Base-by-base conservation (phyloP, 1,284 basidiomycete genomes). In the Vanrija sp. region DNA sequence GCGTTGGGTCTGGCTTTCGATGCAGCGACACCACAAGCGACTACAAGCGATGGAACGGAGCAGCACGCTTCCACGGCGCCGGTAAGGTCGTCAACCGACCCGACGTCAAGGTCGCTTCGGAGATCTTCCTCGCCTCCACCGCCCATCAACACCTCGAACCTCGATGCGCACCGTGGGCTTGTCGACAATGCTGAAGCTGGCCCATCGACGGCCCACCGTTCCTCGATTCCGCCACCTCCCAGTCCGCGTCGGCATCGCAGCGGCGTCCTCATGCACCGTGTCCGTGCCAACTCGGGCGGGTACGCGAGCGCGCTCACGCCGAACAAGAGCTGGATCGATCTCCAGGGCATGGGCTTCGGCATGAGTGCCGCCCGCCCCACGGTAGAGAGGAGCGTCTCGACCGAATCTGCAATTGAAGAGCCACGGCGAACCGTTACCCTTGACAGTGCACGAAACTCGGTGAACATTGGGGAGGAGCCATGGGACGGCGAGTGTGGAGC, bases 271-370 rank as follows among this genome's bases (percentile, higher is more conserved):
- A 63, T 72, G 65, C 65, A 63, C 2, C 55, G 69, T 16, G 66
- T 67, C 9, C 50, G 71, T 41, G 67, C 62, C 8, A 47, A 61
- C 15, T 68, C 68, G 8, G 56, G 56, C 22, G 70, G 67, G 4
- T 48, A 53, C 16, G 39, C 45, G 3, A 23, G 27, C 12, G 54
- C 47, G 18, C 57, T 66, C 20, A 22, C 46, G 6, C 57, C 57
- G 35, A 72, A 66, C 54, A 70, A 66, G 49, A 69, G 66, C 52
- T 68, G 58, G 41, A 69, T 68, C 3, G 72, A 73, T 58, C 45
- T 73, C 22, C 41, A 37, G 3, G 31, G n/a, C 22, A 38, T 45
- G 31, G 51, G 55, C 14, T 36, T 57, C 9, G n/a, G 42, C 25
- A 57, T 57, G 51, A 57, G 47, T 3, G 7, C 50, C n/a, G 38